Evolutionary conservation across 306 rosid species (phyloP).

Genomic region (Cyclanthera cordifolia): DNA sequence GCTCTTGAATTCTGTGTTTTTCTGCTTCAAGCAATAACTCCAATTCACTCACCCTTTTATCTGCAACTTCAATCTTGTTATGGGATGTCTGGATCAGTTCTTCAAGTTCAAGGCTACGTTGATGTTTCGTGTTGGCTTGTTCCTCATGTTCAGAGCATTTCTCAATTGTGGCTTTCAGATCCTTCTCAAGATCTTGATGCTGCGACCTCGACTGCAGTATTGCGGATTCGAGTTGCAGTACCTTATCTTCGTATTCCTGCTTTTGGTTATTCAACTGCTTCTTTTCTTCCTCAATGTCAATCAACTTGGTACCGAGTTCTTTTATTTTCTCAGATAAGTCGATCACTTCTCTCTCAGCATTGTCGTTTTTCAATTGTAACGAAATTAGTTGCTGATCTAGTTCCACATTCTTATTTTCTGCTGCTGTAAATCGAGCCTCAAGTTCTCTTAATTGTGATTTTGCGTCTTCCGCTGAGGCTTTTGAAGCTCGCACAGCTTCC

Average conservation of each 20-base stretch:
- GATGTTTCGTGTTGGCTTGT: constrained; percentile 47
- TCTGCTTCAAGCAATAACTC: constrained; percentile 80
- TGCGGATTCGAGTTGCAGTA: constrained; percentile 50
- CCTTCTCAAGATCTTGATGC: constrained; percentile 53
- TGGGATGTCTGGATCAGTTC: constrained; percentile 67
- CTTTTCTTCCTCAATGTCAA: constrained; percentile 49
- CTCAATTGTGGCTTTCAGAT: constrained; percentile 40
- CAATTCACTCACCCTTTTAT: constrained; percentile 60
- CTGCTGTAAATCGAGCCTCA: constrained; percentile 44
- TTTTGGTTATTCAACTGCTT: constrained; percentile 31
- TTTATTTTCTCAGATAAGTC: constrained; percentile 49
- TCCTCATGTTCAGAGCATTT: constrained; percentile 76
- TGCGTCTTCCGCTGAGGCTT: constrained; percentile 53
- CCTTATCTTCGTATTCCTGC: constrained; percentile 48
- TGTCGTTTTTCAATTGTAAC: constrained; percentile 42
- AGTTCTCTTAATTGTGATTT: constrained; percentile 56
- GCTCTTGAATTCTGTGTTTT: constrained; percentile 82
- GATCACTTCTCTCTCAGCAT: constrained; percentile 48
- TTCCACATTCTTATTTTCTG: constrained; percentile 56
- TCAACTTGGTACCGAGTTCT: constrained; percentile 41
- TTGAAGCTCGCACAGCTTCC: constrained; percentile 40
- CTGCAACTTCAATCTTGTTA: constrained; percentile 49
- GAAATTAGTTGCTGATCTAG: constrained; percentile 64
- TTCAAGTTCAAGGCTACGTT: constrained; percentile 79
- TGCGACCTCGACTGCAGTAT: constrained; percentile 35